These are phyloP conservation scores for Suillus lakei DNA, from an alignment of 768 basidiomycete species.

Conservation along the genomic window DNA sequence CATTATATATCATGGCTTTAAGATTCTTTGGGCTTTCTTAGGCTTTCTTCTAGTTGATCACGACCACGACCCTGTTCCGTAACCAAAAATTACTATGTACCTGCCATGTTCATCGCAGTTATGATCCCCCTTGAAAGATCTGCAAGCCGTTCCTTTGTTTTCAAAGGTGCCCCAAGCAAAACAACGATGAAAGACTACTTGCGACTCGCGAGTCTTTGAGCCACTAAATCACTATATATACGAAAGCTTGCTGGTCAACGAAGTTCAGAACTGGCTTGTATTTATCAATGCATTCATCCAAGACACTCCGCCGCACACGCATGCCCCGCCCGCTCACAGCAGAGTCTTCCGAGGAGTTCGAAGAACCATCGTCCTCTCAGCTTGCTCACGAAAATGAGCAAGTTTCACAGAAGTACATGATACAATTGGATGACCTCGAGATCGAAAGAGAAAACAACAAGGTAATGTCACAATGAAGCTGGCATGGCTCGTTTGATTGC, in stretches of 20 bases:
- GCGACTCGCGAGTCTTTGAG: constrained; percentile 5
- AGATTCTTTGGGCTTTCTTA: not conserved
- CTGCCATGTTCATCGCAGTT: not conserved
- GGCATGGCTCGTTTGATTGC: not conserved
- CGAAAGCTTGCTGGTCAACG: not conserved
- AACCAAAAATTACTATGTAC: not conserved
- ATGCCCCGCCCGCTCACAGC: constrained; percentile 16
- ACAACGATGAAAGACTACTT: not conserved
- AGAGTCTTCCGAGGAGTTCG: constrained; percentile 13
- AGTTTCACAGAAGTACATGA: constrained; percentile 8
- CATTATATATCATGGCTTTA: not conserved
- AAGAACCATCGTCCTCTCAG: constrained; percentile 13
- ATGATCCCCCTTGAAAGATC: too few species aligned
- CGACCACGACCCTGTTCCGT: not conserved
- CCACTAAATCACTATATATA: constrained; percentile 4
- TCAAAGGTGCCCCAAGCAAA: not conserved
- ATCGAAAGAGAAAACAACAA: constrained; percentile 14
- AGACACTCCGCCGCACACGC: constrained; percentile 1
- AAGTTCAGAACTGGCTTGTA: not conserved
- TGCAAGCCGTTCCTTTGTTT: not conserved
- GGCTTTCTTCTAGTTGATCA: not conserved
- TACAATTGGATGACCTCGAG: constrained; percentile 8
- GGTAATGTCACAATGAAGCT: not conserved
- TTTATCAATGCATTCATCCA: not conserved
- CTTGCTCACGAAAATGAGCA: constrained; percentile 17